Evolutionary conservation across 352 stramenopile species (phyloP), one percentile per base, ranked within the genome.

Genomic region (Detonula confervacea): DNA sequence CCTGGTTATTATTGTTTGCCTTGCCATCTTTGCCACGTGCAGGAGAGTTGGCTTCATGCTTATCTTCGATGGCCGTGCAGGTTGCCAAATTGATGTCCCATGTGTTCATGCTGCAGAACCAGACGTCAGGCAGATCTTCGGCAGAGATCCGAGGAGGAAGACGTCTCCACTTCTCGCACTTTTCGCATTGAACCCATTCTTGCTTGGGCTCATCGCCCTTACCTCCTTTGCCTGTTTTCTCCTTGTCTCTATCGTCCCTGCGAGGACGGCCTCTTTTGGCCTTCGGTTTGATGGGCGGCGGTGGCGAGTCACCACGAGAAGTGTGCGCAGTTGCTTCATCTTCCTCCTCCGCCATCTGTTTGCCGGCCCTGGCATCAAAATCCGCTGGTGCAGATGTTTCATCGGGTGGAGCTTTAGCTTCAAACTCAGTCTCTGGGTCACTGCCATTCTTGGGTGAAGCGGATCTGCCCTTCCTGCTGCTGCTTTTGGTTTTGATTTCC

Each of bases 131-230:
- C 44, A 94, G 63, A 46, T 90, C 78, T 44, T 88, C 76, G 16
- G 86, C 83, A 16, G 67, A 78, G 44, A 94, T 88, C 61, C 89
- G 54, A 30, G 78, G 74, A 44, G 89, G 89, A 22, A 94, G 73
- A 35, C 84, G 83, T 18, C 87, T 62, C 86, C 88, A 93, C 68
- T 91, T 93, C 20, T 92, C 78, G 57, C 88, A 93, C 60, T 92
- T 92, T 51, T 93, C 88, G 54, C 87, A 93, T 74, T 91, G 86
- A 0, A 93, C 88, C 88, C 88, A 93, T 55, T 91, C 88, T 57
- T 91, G 75, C 68, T 91, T 91, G 16, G 84, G 68, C 8, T 51
- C 24, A 61, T 80, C 55, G 27, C 51, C 33, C 20, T 77, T 42
- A 4, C 65, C 64, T 16, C 61, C 51, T 29, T 66, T 71, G 25